Evolutionary conservation across 306 rosid genomes (phyloP).

Genomic region (Rosa lucieae): DNA sequence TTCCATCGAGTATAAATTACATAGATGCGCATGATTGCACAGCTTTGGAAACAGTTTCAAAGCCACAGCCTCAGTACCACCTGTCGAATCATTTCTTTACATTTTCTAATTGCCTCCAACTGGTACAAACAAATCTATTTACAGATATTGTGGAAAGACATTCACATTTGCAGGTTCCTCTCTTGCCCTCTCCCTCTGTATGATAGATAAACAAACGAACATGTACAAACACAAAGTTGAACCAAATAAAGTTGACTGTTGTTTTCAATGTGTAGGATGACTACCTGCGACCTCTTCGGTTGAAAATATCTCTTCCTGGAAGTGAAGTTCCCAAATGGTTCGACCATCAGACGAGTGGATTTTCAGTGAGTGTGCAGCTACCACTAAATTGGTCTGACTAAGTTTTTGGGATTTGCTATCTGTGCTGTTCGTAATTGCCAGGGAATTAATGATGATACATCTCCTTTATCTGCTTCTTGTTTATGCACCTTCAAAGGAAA

Average conservation of each 20-base stretch:
- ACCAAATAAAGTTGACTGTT: too few species aligned
- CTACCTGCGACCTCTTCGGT: background rate
- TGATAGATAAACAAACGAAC: too few species aligned
- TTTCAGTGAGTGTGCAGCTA: background rate
- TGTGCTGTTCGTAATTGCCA: background rate
- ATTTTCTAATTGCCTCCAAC: background rate
- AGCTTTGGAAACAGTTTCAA: too few species aligned
- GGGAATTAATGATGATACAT: too few species aligned
- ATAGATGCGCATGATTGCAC: too few species aligned
- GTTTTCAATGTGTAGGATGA: background rate
- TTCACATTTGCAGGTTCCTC: background rate
- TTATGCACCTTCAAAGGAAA: background rate
- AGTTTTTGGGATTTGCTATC: background rate
- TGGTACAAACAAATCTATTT: background rate
- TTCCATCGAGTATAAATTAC: too few species aligned
- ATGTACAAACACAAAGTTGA: too few species aligned
- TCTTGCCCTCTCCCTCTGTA: background rate
- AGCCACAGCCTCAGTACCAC: background rate
- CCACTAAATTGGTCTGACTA: background rate
- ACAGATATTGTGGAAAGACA: background rate
- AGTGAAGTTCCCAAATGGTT: background rate
- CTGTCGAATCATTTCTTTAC: background rate
- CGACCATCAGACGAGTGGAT: background rate
- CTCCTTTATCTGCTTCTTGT: background rate
- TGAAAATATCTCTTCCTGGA: background rate